A percentile compares a stretch with the other conserved stretches of the same genome.
Conservation (phyloP, 345 rosid species). For the Salix brachista region DNA sequence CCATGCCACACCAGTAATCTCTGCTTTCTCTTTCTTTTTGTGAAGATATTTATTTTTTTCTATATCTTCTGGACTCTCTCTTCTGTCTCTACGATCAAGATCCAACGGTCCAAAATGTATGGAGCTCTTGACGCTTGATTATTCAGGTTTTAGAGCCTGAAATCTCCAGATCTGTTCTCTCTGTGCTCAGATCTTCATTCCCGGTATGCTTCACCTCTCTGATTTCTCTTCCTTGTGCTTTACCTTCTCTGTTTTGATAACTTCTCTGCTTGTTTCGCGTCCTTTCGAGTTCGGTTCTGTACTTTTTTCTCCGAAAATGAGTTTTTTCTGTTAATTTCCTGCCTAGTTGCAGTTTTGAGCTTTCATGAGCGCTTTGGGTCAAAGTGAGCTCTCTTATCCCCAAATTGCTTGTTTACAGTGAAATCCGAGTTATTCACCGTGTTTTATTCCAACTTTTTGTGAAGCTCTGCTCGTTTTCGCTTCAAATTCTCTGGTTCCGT, state of each 20-base stretch:
- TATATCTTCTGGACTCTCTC: conserved; percentile 28
- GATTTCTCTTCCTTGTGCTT: background rate
- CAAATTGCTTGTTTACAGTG: background rate
- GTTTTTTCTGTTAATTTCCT: background rate
- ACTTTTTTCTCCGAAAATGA: background rate
- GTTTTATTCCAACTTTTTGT: background rate
- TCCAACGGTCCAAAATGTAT: conserved; percentile 59
- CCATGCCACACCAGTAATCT: conserved; percentile 23
- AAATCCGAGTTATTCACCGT: background rate
- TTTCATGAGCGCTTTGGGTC: background rate
- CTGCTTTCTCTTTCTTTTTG: conserved; percentile 9
- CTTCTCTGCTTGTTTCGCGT: background rate
- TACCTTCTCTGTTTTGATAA: background rate
- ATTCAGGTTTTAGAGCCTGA: conserved; percentile 33
- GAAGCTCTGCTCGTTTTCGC: background rate
- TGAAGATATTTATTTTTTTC: conserved; percentile 23
- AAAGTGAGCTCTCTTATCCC: background rate
- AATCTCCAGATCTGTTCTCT: conserved; percentile 43
- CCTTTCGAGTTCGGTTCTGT: background rate
- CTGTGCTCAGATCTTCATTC: conserved; percentile 34
- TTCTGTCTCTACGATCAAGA: conserved; percentile 41
- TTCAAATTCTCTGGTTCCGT: background rate
- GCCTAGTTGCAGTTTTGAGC: background rate
- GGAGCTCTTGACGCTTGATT: conserved; percentile 22
- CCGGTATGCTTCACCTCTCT: conserved; percentile 30